Evolutionary conservation across 1,284 basidiomycete genomes (phyloP), one percentile per base, ranked within the genome.

Genomic region (Boletus mariae): DNA sequence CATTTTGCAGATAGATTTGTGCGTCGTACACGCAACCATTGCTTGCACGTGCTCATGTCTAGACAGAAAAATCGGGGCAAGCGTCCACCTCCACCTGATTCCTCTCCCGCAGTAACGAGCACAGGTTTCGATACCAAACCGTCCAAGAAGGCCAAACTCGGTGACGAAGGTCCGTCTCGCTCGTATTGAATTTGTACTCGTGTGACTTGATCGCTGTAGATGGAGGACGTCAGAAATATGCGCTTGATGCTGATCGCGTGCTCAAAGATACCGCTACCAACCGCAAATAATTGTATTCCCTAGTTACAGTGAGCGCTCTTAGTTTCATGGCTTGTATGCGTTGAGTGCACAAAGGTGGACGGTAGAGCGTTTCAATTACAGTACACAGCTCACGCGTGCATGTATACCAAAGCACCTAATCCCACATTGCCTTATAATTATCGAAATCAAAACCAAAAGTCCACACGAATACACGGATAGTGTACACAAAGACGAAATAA

Each of bases 1-100:
- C 68, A 75, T 12, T 85, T 85, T 65, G 79, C 80, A 54, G 73
- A 74, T 58, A 76, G 83, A 63, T 86, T 85, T 74, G 83, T 85
- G 63, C 70, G 83, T 31, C 20, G 13, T 10, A 12, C 11, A 12
- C 41, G 11, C 25, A 5, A 41, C 4, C 13, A 15, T 32, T 34
- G 20, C 25, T n/a, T 9, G 8, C 20, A 37, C 32, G n/a, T 9
- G 44, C 44, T 53, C 44, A 37, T 40, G 10, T 25, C 49, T 11
- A 6, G 25, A 32, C 61, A 85, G 83, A 85, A 78, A 79, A 78
- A 72, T 45, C 72, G 83, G 65, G 79, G 82, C 65, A 85, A 85
- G 71, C 81, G 83, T 61, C 51, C 62, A 58, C 72, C 72, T 61
- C 68, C 71, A 61, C 73, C 76, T 71, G 73, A 75, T 65, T 58